phyloP scores from a whole-genome alignment of 2,329 filamentous ascomycete genomes.

The Diaporthe citriasiana region DNA sequence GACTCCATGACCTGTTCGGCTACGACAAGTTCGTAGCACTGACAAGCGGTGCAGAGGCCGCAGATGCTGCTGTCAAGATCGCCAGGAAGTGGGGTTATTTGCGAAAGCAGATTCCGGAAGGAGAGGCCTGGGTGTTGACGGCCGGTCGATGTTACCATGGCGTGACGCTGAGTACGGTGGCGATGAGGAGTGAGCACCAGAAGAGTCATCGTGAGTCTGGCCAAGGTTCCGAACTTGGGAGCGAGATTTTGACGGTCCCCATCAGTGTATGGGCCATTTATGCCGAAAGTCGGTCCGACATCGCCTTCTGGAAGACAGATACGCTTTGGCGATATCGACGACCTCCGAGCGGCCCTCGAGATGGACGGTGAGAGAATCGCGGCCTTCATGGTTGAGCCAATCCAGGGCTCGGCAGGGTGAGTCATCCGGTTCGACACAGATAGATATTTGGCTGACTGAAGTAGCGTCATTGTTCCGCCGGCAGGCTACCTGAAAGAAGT shows the following conservation, averaged over 20 bases:
- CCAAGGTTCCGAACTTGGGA: neutral
- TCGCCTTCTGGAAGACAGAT: conserved; percentile 2
- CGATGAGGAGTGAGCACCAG: conserved; percentile 23
- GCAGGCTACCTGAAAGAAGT: conserved; percentile 84
- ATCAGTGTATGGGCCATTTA: conserved; percentile 12
- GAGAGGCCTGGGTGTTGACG: conserved; percentile 13
- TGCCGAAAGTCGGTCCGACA: conserved; percentile 1
- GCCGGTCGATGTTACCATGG: conserved; percentile 25
- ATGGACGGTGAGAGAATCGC: conserved; percentile 4
- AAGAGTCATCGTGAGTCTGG: conserved; percentile 6
- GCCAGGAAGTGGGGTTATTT: conserved; percentile 30
- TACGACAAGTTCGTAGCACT: conserved; percentile 28
- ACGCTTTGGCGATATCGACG: conserved; percentile 22
- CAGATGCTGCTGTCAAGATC: conserved; percentile 29
- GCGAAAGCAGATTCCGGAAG: conserved; percentile 9
- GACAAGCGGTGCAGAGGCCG: conserved; percentile 28
- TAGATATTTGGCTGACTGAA: conserved; percentile 60
- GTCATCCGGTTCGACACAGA: conserved; percentile 78
- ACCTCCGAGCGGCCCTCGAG: conserved; percentile 11
- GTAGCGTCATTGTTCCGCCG: conserved; percentile 48
- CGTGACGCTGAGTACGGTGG: conserved; percentile 21
- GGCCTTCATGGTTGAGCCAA: conserved; percentile 11
- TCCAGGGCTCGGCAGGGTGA: conserved; percentile 31
- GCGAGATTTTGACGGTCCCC: neutral
- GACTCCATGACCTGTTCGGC: conserved; percentile 20